Evolutionary conservation across 306 rosid species (phyloP), one percentile per base, ranked within the genome.

Genomic region (Cajanus cajan): DNA sequence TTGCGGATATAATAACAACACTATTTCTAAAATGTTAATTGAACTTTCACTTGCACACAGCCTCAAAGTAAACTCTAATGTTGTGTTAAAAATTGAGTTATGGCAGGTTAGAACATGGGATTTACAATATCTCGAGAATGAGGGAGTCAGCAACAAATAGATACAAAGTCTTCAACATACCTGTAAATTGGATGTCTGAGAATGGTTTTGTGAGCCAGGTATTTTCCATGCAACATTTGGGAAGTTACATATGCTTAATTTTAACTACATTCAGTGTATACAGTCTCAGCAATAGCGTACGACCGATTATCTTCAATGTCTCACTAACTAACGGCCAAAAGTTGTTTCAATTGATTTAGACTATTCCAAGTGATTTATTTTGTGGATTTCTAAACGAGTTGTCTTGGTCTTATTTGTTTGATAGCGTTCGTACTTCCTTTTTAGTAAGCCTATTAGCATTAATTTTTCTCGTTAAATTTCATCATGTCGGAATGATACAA

Each of bases 111-210:
- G 98, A 94, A 84, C 97, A 90, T 45, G 95, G 97, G 37, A 92
- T 86, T 51, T 88, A 90, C 84, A 94, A 89, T 76, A 87, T 94
- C 25, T 91, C 97, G 3, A 83, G 98, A 78, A 82, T 87, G 89
- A 89, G 98, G 57, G 98, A 94, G 51, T 86, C 97, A 4, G 94
- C 97, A 34, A 74, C 94, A 31, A 84, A 90, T 39, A 89, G 88
- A 92, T 94, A 90, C 83, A 94, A 87, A 82, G 85, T 67, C 54
- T 91, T 85, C 75, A 82, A 84, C 16, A 94, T 94, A 82, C 97
- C 98, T n/a, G 86, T 91, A 8, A 87, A 90, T 75, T 94, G 98
- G 98, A 91, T 94, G 97, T 94, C 90, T 43, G 98, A 91, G 47
- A 71, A 71, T 47, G 98, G 97, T 72, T 83, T 71, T 45, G 90